Percentiles rank a stretch among this genome's conserved stretches.
Evolutionary conservation across 768 basidiomycete genomes (phyloP).

Genomic region (Podaxis pistillaris): DNA sequence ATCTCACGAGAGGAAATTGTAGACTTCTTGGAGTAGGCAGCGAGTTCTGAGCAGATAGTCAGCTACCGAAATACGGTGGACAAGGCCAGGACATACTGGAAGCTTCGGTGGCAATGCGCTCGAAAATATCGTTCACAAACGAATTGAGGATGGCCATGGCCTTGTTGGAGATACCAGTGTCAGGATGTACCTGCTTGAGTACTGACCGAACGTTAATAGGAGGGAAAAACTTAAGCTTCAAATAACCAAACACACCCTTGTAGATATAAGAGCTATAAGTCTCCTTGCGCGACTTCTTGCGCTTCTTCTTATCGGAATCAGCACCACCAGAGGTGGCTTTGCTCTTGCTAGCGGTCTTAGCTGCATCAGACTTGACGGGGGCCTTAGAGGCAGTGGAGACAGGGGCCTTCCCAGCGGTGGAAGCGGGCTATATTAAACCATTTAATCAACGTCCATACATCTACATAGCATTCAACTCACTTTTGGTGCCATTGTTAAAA

Average conservation of each 20-base stretch:
- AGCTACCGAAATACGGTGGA: slow-evolving; percentile 11
- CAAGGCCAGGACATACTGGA: slow-evolving; percentile 57
- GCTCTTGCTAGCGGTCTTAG: slow-evolving; percentile 82
- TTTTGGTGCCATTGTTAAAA: slow-evolving; percentile 32
- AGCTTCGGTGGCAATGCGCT: slow-evolving; percentile 89
- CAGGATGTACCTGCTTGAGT: slow-evolving; percentile 96
- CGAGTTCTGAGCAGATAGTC: slow-evolving; percentile 64
- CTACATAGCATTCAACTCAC: slow-evolving; percentile 15
- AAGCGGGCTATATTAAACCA: slow-evolving; percentile 54
- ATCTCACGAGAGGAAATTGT: slow-evolving; percentile 99
- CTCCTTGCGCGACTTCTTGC: slow-evolving; percentile 84
- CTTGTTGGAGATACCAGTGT: slow-evolving; percentile 99
- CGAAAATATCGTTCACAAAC: slow-evolving; percentile 95
- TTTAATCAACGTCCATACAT: background rate
- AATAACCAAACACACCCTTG: slow-evolving; percentile 55
- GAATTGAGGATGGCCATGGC: slow-evolving; percentile 96
- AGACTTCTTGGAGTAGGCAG: slow-evolving; percentile 97
- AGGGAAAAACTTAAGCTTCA: background rate
- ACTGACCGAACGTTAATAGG: slow-evolving; percentile 42
- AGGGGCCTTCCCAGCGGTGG: slow-evolving; percentile 82
- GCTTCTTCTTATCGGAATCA: slow-evolving; percentile 83
- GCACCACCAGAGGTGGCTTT: slow-evolving; percentile 65
- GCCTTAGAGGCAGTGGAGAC: slow-evolving; percentile 73
- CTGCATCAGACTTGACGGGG: slow-evolving; percentile 62
- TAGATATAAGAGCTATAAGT: slow-evolving; percentile 94